Evolutionary conservation across 2,329 filamentous ascomycete species (phyloP), one percentile per base, ranked within the genome.

Genomic region (Aspergillus spinulosporus): DNA sequence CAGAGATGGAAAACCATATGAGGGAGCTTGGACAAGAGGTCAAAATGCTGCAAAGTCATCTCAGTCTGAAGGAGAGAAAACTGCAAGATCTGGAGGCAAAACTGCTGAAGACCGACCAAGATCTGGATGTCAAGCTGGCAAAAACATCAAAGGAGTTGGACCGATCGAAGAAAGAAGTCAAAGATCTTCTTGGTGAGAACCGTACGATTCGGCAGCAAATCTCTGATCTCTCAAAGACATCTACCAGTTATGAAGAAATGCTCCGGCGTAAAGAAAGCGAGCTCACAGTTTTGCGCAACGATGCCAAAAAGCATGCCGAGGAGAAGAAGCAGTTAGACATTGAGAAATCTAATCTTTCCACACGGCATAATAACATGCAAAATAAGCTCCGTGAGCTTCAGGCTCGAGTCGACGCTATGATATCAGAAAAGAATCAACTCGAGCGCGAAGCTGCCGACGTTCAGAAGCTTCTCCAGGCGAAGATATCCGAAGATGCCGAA

Each of bases 261-360:
- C 88, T 99, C 26, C 84, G 92, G 26, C 88, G 89, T 57, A 99
- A 97, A 72, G 94, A 99, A 70, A 96, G 92, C 71, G 95, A 99
- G 69, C 79, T 99, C 15, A 83, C 88, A 0, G 82, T 97, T 45
- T 81, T 97, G 34, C 90, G 92, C 64, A 86, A 86, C 8, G 94
- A 99, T 70, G 85, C 92, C 61, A 89, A 88, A 70, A 90, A 88
- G 61, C 88, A 88, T 63, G 89, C 96, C 70, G 85, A 87, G 50
- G 92, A 97, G 66, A 89, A 88, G 31, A 86, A 85, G 59, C 82
- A 81, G 11, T 85, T 96, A 36, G 91, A 96, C 62, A 83, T 89
- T 2, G 91, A 97, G 69, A 92, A 87, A 70, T 84, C 83, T 59
- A 79, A 80, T 0, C 78, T 99, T 34, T 79, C 82, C 1, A 80